Evolutionary conservation across 2,329 filamentous ascomycete genomes (phyloP), one percentile per base, ranked within the genome.

Genomic region (Fusarium bactridioides): DNA sequence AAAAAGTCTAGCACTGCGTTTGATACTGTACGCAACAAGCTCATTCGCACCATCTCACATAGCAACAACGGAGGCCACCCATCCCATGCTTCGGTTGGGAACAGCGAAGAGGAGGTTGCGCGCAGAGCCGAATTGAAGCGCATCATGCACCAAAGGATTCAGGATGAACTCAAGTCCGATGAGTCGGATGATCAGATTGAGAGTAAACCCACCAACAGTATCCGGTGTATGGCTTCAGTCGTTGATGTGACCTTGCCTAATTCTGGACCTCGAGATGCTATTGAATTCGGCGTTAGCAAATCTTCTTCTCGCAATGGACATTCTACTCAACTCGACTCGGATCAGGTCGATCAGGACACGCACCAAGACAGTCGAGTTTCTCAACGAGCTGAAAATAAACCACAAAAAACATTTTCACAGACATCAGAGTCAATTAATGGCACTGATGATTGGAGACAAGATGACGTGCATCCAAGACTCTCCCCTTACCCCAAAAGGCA

Each of bases 101-200:
- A 82, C 54, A 87, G 84, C 51, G 82, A 87, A 29, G 87, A 88
- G 68, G 86, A 88, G 70, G 75, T 88, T 47, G 85, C 87, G 57
- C 83, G 87, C 33, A 83, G 88, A 71, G 88, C 87, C 33, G 88
- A 90, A 72, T 78, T 90, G 60, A 87, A 84, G 72, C 83, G 87
- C 25, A 80, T 90, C 13, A 85, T 87, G 78, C 85, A 86, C 54
- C 86, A 85, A 72, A 84, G 87, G 68, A 90, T 90, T n/a, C 86
- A 87, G 68, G 84, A 89, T 47, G 88, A 90, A 72, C 80, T 90
- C 7, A 83, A 85, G 50, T 84, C 79, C 43, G 87, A 88, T 41
- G 79, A 82, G 40, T 76, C 78, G 15, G 80, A 82, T 51, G 81
- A 83, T 23, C 78, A 80, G 23, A 64, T 72, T 3, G 80, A 76